These are phyloP conservation scores for Hypoxylon fuscum DNA, from an alignment of 495 filamentous ascomycete species.

Conservation along the genomic window DNA sequence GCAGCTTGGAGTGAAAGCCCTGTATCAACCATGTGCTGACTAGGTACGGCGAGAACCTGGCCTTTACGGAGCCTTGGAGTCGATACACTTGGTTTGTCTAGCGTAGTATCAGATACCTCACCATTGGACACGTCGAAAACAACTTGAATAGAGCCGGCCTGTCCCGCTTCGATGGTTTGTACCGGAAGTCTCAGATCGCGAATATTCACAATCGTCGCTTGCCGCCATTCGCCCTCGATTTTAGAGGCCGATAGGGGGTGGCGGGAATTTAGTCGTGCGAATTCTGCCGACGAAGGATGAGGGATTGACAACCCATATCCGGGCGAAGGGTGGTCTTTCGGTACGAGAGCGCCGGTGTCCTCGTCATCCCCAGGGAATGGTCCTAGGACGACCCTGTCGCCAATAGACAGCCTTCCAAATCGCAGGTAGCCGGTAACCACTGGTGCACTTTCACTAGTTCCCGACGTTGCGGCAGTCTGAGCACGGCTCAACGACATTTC, in stretches of 20 bases:
- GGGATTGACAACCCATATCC: slow-evolving; percentile 52
- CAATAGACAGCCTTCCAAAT: slow-evolving; percentile 79
- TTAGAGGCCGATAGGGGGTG: slow-evolving; percentile 55
- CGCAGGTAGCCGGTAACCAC: slow-evolving; percentile 86
- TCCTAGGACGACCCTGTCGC: slow-evolving; percentile 80
- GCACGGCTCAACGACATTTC: slow-evolving; percentile 62
- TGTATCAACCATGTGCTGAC: slow-evolving; percentile 58
- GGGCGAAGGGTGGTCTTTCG: slow-evolving; percentile 51
- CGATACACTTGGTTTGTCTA: slow-evolving; percentile 40
- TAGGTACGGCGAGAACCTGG: slow-evolving; percentile 75
- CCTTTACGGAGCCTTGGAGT: slow-evolving; percentile 76
- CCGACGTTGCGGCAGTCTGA: slow-evolving; percentile 57
- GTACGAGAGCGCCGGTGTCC: slow-evolving; percentile 43
- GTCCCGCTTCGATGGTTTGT: slow-evolving; percentile 75
- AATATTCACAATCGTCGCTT: slow-evolving; percentile 81
- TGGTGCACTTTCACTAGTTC: slow-evolving; percentile 52
- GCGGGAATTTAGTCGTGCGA: slow-evolving; percentile 50
- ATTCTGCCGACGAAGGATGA: slow-evolving; percentile 54
- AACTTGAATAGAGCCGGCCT: slow-evolving; percentile 91
- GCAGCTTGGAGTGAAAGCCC: slow-evolving; percentile 62
- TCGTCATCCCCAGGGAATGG: slow-evolving; percentile 69
- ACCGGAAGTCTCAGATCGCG: slow-evolving; percentile 89
- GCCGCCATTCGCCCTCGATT: slow-evolving; percentile 73
- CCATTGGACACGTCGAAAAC: slow-evolving; percentile 57
- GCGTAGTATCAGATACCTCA: slow-evolving; percentile 26